phyloP scores from a whole-genome alignment of 2,329 filamentous ascomycete genomes.

The Calonectria multiphialidica region DNA sequence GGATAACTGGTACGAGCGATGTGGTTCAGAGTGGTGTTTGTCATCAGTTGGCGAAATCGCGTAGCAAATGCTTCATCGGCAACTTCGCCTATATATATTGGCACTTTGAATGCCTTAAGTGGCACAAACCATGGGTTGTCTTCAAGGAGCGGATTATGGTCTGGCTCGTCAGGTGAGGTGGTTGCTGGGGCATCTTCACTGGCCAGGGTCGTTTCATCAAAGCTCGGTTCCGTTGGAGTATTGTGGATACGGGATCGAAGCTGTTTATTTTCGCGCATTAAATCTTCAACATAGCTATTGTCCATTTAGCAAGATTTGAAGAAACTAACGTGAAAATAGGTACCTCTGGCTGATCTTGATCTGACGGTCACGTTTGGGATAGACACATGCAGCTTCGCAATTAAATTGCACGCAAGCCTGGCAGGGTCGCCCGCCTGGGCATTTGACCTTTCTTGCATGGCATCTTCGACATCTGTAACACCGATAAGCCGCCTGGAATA shows the following conservation, averaged over 20 bases:
- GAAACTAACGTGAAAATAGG: neutral
- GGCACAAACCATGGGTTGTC: slow-evolving; percentile 3
- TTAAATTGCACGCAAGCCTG: neutral
- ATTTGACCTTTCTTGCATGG: neutral
- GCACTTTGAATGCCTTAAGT: neutral
- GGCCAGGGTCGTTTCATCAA: neutral
- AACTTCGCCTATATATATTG: slow-evolving; percentile 9
- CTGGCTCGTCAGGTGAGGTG: neutral
- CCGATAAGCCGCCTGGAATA: neutral
- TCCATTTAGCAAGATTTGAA: neutral
- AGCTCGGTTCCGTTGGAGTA: neutral
- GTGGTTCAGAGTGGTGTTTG: neutral
- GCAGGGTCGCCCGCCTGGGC: neutral
- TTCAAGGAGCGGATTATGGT: neutral
- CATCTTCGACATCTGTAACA: neutral
- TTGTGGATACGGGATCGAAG: neutral
- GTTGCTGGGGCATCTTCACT: neutral
- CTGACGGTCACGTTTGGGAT: neutral
- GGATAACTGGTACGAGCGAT: slow-evolving; percentile 2
- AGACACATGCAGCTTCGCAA: neutral
- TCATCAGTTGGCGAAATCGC: neutral
- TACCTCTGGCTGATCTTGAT: neutral
- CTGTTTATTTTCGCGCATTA: neutral
- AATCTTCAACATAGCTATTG: neutral
- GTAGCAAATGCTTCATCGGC: slow-evolving; percentile 13